Conservation (phyloP, 768 basidiomycete genomes). For the Leccinum imitatum region DNA sequence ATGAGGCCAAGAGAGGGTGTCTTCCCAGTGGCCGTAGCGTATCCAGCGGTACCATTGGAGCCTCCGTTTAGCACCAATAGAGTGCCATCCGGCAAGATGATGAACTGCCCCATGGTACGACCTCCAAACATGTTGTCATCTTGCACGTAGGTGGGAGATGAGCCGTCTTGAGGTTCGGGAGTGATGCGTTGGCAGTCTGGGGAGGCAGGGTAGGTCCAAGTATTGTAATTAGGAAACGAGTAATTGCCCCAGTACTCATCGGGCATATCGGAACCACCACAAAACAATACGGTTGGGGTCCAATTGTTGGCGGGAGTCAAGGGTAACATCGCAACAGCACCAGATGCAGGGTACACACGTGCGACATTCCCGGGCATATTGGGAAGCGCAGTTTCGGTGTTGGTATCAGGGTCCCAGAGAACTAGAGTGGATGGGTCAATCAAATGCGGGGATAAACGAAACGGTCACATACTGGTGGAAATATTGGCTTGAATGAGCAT, state of each 20-base stretch:
- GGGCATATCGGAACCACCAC: conserved; percentile 83
- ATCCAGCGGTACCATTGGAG: conserved; percentile 86
- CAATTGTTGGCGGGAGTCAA: conserved; percentile 89
- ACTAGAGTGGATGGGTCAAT: conserved; percentile 28
- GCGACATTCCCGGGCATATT: conserved; percentile 70
- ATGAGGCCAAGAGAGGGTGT: conserved; percentile 47
- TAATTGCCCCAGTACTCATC: conserved; percentile 79
- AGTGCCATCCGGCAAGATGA: conserved; percentile 76
- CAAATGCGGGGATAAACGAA: not conserved
- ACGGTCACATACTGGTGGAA: conserved; percentile 25
- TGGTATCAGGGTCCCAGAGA: conserved; percentile 54
- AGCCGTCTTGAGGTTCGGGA: conserved; percentile 77
- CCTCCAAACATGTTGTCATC: conserved; percentile 77
- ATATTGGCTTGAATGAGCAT: conserved; percentile 83
- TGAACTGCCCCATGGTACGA: conserved; percentile 92
- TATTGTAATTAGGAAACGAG: conserved; percentile 67
- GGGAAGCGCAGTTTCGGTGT: conserved; percentile 62
- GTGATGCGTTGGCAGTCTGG: conserved; percentile 79
- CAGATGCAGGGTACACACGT: conserved; percentile 91
- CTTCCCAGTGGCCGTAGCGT: conserved; percentile 55
- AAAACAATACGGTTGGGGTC: conserved; percentile 82
- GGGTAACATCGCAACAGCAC: conserved; percentile 87
- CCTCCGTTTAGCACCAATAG: conserved; percentile 82
- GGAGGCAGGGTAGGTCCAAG: conserved; percentile 71
- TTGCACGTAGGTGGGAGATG: conserved; percentile 55